These are phyloP conservation scores for Diplodia seriata DNA, from an alignment of 2,329 filamentous ascomycete genomes.

Conservation along the genomic window DNA sequence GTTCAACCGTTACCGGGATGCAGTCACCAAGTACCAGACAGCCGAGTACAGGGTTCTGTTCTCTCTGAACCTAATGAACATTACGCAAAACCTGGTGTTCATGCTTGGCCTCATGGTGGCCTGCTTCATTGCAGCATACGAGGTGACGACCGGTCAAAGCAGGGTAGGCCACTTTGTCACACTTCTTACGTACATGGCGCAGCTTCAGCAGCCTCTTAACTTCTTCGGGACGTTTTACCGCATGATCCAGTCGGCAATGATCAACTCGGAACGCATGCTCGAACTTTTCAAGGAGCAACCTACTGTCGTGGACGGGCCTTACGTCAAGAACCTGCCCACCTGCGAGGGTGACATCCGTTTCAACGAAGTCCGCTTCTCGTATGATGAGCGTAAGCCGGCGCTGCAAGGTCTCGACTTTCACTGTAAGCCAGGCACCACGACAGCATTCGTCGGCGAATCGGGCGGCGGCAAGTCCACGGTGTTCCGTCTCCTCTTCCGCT, in stretches of 20 bases:
- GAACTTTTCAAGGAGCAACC: constrained; percentile 97
- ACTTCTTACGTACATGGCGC: constrained; percentile 76
- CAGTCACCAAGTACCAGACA: constrained; percentile 63
- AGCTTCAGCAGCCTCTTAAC: constrained; percentile 72
- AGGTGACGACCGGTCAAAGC: constrained; percentile 67
- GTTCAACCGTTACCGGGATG: constrained; percentile 63
- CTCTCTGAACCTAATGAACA: constrained; percentile 66
- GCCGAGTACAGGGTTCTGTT: constrained; percentile 64
- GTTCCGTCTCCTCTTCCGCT: constrained; percentile 93
- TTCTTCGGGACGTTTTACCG: constrained; percentile 94
- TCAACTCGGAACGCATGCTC: constrained; percentile 92
- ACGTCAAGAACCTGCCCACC: constrained; percentile 66
- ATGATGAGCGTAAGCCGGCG: constrained; percentile 85
- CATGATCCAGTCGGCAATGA: constrained; percentile 95
- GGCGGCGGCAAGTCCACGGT: constrained; percentile 97
- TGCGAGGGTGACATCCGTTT: constrained; percentile 87
- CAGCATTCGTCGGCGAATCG: constrained; percentile 93
- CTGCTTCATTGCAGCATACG: constrained; percentile 72
- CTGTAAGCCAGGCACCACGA: constrained; percentile 88
- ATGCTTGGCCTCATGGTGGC: constrained; percentile 70
- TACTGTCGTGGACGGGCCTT: constrained; percentile 80
- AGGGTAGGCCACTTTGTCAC: constrained; percentile 73
- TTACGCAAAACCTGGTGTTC: constrained; percentile 69
- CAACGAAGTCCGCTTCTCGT: constrained; percentile 88
- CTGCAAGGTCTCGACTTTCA: constrained; percentile 84